These are phyloP conservation scores for Thelonectria rubi DNA, from an alignment of 2,329 filamentous ascomycete species.

Conservation along the genomic window DNA sequence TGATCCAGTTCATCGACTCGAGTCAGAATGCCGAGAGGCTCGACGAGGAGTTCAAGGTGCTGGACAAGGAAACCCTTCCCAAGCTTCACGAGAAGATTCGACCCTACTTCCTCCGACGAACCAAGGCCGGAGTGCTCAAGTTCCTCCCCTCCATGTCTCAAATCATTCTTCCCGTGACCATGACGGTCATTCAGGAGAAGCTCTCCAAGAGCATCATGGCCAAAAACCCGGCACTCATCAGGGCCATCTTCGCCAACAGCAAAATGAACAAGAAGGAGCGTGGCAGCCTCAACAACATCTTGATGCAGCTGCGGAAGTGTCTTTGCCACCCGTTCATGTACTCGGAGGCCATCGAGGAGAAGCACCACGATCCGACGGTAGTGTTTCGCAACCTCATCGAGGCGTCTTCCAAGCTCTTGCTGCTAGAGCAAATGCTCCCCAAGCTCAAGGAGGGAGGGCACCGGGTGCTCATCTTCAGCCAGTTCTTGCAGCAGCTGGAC, in stretches of 20 bases:
- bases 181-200: constrained; percentile 93
- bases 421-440: constrained; percentile 86
- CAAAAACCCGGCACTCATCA: constrained; percentile 89
- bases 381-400: constrained; percentile 86
- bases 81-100: constrained; percentile 86
- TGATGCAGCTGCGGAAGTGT: constrained; percentile 94
- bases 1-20: constrained; percentile 92
- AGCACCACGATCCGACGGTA: constrained; percentile 65
- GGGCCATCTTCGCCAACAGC: constrained; percentile 79
- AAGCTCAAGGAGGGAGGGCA: constrained; percentile 87
- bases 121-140: constrained; percentile 88
- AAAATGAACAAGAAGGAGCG: constrained; percentile 76
- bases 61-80: constrained; percentile 83
- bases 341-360: constrained; percentile 88
- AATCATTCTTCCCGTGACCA: constrained; percentile 94
- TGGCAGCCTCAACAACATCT: constrained; percentile 88
- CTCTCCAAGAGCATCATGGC: constrained; percentile 93
- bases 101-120: constrained; percentile 75
- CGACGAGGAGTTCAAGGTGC: constrained; percentile 78
- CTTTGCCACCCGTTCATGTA: constrained; percentile 97
- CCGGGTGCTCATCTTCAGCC: constrained; percentile 93
- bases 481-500: constrained; percentile 88
- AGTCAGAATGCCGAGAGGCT: constrained; percentile 73
- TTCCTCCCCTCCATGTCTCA: constrained; percentile 94
- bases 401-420: constrained; percentile 86